Conservation (phyloP, 169 alveolate genomes). For the Plasmodium knowlesi region DNA sequence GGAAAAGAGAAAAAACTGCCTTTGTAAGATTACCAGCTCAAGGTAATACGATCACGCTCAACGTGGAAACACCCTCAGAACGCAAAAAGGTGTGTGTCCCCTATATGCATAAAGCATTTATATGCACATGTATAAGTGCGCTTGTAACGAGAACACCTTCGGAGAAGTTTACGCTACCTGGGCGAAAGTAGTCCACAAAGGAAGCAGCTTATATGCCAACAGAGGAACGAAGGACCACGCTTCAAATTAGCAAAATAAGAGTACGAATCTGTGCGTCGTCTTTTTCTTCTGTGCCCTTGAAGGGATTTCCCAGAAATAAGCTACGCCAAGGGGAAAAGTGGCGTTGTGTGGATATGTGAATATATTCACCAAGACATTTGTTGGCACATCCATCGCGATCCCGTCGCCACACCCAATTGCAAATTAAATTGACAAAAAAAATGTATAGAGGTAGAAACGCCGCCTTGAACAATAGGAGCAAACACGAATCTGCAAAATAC, state of each 20-base stretch:
- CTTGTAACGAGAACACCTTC: background rate
- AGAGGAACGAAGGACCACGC: background rate
- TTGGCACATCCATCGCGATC: background rate
- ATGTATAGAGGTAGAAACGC: constrained; percentile 1
- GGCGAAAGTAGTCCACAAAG: background rate
- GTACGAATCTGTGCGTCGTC: background rate
- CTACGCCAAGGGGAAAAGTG: background rate
- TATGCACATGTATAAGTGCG: background rate
- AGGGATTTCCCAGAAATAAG: background rate
- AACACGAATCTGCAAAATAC: constrained; percentile 19
- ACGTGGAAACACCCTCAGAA: background rate
- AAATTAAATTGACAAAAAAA: background rate
- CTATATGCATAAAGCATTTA: background rate
- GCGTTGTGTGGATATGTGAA: background rate
- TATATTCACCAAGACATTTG: background rate
- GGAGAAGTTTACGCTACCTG: background rate
- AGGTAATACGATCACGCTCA: background rate
- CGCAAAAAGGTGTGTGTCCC: background rate
- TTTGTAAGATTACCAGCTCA: background rate
- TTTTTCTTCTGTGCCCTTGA: background rate
- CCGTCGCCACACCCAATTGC: background rate
- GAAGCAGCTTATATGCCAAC: background rate
- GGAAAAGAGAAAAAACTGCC: background rate
- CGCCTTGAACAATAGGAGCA: constrained; percentile 3
- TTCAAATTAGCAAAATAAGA: background rate